These are phyloP conservation scores for Blumeria graminis DNA, from an alignment of 2,329 filamentous ascomycete species.

Conservation along the genomic window DNA sequence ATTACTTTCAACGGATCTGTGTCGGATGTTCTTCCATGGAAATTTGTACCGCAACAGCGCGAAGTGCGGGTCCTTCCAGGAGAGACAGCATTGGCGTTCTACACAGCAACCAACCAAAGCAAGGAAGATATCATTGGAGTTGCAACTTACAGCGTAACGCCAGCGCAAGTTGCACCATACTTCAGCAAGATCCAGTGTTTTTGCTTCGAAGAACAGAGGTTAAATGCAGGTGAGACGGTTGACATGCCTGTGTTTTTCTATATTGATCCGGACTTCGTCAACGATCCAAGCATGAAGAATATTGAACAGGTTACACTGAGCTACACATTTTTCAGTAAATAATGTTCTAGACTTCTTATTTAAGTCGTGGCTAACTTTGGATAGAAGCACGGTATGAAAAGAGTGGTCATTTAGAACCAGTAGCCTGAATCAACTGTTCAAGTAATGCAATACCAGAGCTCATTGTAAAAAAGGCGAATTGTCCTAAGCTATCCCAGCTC, in stretches of 20 bases:
- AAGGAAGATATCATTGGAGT: slow-evolving; percentile 91
- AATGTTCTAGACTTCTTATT: too few relatives aligned
- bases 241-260: slow-evolving; percentile 99
- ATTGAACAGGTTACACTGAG: slow-evolving; percentile 89
- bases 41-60: slow-evolving; percentile 87
- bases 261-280: slow-evolving; percentile 83
- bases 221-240: slow-evolving; percentile 88
- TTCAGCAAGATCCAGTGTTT: slow-evolving; percentile 99
- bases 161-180: slow-evolving; percentile 84
- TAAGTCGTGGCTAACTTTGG: too few relatives aligned
- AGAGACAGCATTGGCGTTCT: slow-evolving; percentile 91
- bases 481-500: too few relatives aligned
- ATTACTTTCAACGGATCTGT: slow-evolving; percentile 94
- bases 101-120: slow-evolving; percentile 82
- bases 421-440: too few relatives aligned
- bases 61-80: slow-evolving; percentile 89
- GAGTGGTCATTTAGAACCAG: too few relatives aligned
- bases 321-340: slow-evolving; percentile 96
- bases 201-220: slow-evolving; percentile 88
- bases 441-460: too few relatives aligned
- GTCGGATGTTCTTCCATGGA: slow-evolving; percentile 89
- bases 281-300: slow-evolving; percentile 75
- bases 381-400: too few relatives aligned
- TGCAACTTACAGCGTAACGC: slow-evolving; percentile 91
- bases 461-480: too few relatives aligned